phyloP scores from a whole-genome alignment of 1,284 basidiomycete species.

The Apiotrichum brassicae region DNA sequence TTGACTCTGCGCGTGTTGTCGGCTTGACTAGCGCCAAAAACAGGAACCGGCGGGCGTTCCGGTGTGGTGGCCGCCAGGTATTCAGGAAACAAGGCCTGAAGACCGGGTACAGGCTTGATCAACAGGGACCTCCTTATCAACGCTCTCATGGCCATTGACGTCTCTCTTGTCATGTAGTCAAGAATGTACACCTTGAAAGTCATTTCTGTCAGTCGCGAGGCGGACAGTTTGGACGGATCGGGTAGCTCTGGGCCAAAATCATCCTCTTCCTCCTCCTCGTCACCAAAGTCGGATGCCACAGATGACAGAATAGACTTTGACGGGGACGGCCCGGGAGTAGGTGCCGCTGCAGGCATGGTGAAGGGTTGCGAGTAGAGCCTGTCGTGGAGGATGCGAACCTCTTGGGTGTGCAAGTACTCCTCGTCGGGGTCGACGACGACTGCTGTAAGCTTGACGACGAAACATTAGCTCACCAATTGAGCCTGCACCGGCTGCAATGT shows the following conservation, averaged over 20 bases:
- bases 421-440: conserved; percentile 36
- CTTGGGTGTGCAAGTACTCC: conserved; percentile 21
- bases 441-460: conserved; percentile 6
- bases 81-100: conserved; percentile 15
- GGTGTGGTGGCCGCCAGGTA: conserved; percentile 1
- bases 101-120: background rate
- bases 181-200: conserved; percentile 39
- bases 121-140: background rate
- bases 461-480: conserved; percentile 23
- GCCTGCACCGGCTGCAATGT: conserved; percentile 27
- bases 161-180: conserved; percentile 34
- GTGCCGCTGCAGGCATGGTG: conserved; percentile 16
- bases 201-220: conserved; percentile 29
- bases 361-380: conserved; percentile 32
- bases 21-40: background rate
- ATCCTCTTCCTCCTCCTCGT: conserved; percentile 10
- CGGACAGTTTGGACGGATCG: conserved; percentile 28
- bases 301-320: conserved; percentile 2
- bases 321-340: background rate
- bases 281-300: conserved; percentile 15
- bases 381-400: conserved; percentile 25
- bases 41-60: background rate
- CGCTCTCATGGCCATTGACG: conserved; percentile 1
- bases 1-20: no score
- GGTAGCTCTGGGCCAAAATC: conserved; percentile 22